Evolutionary conservation across 148 eudicot genomes (phyloP).

Genomic region (Cornus suecica): DNA sequence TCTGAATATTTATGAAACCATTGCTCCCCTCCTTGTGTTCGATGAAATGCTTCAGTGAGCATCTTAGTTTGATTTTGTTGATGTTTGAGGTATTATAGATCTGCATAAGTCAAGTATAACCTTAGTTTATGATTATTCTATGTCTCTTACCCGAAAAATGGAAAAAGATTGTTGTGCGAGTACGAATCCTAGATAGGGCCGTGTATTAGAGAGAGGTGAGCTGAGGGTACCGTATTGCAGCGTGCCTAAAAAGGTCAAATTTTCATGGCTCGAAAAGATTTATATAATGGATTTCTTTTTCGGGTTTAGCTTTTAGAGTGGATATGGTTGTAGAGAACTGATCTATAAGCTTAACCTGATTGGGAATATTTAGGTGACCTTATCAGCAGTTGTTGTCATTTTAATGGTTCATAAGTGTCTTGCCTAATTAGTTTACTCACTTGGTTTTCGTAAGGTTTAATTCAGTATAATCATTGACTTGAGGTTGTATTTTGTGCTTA

Average conservation of each 20-base stretch:
- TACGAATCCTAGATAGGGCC: neutral
- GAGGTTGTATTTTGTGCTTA: slow-evolving; percentile 5
- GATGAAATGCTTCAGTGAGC: neutral
- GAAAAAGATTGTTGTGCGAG: neutral
- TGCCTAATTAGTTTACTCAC: neutral
- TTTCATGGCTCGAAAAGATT: too few relatives aligned
- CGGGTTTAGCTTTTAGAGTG: neutral
- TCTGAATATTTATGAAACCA: neutral
- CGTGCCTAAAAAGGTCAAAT: neutral
- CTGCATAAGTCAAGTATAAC: neutral
- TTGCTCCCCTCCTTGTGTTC: neutral
- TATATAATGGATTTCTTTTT: neutral
- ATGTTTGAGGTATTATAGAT: neutral
- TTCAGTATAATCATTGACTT: neutral
- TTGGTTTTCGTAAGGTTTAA: neutral
- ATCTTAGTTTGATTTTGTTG: neutral
- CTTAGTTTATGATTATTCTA: too few relatives aligned
- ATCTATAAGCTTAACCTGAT: neutral
- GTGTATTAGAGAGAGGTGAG: too few relatives aligned
- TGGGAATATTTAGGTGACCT: neutral
- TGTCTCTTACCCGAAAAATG: too few relatives aligned
- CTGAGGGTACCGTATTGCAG: too few relatives aligned
- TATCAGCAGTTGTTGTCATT: neutral
- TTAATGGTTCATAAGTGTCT: neutral
- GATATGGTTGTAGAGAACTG: neutral